These are phyloP conservation scores for Epithele typhae DNA, from an alignment of 768 basidiomycete genomes.

Conservation along the genomic window DNA sequence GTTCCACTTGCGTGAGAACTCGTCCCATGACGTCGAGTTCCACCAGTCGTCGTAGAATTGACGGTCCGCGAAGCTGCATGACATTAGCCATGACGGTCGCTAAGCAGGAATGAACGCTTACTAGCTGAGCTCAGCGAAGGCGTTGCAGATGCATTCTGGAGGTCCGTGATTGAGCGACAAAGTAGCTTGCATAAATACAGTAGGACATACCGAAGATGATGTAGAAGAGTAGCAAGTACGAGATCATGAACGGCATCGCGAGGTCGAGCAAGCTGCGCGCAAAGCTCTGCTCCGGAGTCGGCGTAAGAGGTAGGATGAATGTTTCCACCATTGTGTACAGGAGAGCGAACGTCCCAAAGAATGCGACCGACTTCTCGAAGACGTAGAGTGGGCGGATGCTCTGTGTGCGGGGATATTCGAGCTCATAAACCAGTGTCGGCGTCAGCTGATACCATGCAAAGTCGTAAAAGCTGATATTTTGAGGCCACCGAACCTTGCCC, in stretches of 20 bases:
- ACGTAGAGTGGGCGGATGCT: conserved; percentile 78
- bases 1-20: conserved; percentile 98
- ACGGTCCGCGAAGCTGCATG: conserved; percentile 86
- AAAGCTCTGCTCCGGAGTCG: conserved; percentile 65
- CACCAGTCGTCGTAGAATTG: conserved; percentile 99
- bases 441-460: conserved; percentile 84
- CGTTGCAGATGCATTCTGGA: conserved; percentile 93
- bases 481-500: conserved; percentile 68
- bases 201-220: conserved; percentile 68
- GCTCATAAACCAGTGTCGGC: conserved; percentile 92
- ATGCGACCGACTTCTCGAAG: conserved; percentile 67
- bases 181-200: not conserved
- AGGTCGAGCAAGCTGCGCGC: conserved; percentile 77
- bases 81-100: not conserved
- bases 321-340: conserved; percentile 91
- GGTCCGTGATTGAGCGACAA: conserved; percentile 2
- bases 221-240: conserved; percentile 83
- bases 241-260: conserved; percentile 89
- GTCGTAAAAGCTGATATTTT: conserved; percentile 77
- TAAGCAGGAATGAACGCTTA: conserved; percentile 31
- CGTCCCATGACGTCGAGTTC: conserved; percentile 97
- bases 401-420: conserved; percentile 92
- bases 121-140: conserved; percentile 90
- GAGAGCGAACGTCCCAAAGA: conserved; percentile 94
- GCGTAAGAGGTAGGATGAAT: conserved; percentile 84